Evolutionary conservation across 345 rosid genomes (phyloP).

Genomic region (Excoecaria agallocha): DNA sequence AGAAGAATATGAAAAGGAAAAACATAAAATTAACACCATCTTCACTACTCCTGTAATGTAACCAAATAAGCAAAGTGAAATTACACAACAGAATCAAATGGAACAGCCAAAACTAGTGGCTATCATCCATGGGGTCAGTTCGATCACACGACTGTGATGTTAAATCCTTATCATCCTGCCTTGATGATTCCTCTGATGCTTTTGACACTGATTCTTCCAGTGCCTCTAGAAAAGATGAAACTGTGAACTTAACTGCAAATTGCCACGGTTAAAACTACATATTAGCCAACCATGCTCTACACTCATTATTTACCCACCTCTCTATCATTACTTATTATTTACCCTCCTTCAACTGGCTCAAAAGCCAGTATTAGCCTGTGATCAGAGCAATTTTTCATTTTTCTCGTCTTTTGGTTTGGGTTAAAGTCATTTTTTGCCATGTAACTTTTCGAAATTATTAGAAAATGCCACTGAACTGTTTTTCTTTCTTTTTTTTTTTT

Average conservation of each 20-base stretch:
- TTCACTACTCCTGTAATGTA: neutral
- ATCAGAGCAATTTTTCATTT: too few species aligned
- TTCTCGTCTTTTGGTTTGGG: too few species aligned
- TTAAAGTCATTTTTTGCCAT: too few species aligned
- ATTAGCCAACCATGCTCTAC: neutral
- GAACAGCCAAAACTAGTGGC: conserved; percentile 27
- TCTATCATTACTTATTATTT: neutral
- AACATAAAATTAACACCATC: too few species aligned
- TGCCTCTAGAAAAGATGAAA: conserved; percentile 88
- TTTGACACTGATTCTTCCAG: conserved; percentile 79
- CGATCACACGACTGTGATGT: conserved; percentile 39
- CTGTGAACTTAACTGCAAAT: conserved; percentile 79
- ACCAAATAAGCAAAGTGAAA: neutral
- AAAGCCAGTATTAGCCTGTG: too few species aligned
- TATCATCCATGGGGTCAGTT: conserved; percentile 59
- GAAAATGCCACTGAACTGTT: too few species aligned
- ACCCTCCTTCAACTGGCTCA: too few species aligned
- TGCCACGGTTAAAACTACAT: neutral
- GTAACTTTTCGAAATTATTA: too few species aligned
- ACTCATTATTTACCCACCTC: neutral
- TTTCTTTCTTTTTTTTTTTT: too few species aligned
- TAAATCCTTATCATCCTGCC: conserved; percentile 40
- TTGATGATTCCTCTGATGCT: conserved; percentile 32
- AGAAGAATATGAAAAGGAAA: too few species aligned
- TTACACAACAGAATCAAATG: conserved; percentile 1